phyloP scores from a whole-genome alignment of 176 grass and related monocot genomes.

The Musa schizocarpa region DNA sequence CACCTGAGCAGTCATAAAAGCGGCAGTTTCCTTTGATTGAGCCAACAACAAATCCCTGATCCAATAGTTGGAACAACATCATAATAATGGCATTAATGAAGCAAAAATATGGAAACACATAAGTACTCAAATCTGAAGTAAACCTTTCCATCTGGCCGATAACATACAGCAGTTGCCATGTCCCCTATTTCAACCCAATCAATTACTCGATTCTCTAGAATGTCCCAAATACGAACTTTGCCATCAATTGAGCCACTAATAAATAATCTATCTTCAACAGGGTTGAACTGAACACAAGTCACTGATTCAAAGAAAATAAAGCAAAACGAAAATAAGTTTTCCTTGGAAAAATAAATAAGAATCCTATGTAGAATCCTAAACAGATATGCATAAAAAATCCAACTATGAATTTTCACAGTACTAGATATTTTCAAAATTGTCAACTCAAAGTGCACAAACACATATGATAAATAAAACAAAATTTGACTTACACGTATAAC shows the following conservation, averaged over 20 bases:
- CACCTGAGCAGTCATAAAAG: slow-evolving; percentile 73
- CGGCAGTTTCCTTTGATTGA: slow-evolving; percentile 60
- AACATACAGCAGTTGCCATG: slow-evolving; percentile 71
- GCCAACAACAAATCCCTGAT: slow-evolving; percentile 82
- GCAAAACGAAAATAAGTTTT: not conserved
- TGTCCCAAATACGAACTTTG: slow-evolving; percentile 83
- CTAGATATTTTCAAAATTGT: not conserved
- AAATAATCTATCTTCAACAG: slow-evolving; percentile 62
- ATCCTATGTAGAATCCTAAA: not conserved
- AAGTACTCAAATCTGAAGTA: slow-evolving; percentile 9
- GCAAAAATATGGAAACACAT: not conserved
- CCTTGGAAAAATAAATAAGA: not conserved
- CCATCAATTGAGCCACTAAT: slow-evolving; percentile 91
- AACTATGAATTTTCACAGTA: not conserved
- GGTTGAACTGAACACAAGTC: slow-evolving; percentile 86
- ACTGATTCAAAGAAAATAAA: slow-evolving; percentile 40
- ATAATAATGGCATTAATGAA: not conserved
- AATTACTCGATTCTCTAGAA: slow-evolving; percentile 60
- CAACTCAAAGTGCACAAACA: not conserved
- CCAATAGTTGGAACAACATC: slow-evolving; percentile 1
- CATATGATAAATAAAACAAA: not conserved
- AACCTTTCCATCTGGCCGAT: slow-evolving; percentile 78
- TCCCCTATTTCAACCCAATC: slow-evolving; percentile 81
- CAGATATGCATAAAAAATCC: not conserved
- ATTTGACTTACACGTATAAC: not conserved